Base-by-base conservation (phyloP, 768 basidiomycete genomes). In the Phallus indusiatus region DNA sequence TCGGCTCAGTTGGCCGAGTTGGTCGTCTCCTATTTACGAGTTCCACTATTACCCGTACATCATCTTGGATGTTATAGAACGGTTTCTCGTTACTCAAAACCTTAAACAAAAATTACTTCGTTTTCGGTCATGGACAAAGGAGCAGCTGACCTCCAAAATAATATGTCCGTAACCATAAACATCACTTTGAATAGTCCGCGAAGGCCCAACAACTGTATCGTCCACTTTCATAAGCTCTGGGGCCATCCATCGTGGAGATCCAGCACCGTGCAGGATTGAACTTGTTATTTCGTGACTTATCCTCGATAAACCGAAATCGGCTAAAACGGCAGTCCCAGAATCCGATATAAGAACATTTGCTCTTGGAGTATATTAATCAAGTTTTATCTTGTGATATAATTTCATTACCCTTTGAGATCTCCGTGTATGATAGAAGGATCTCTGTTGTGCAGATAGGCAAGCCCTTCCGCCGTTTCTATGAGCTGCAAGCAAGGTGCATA, bases 271-370 rank as follows among this genome's bases (percentile, higher is more conserved):
- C 68, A 49, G 67, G 67, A 14, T 68, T 64, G 14, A 63, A 55
- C 8, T 56, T 33, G 8, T 64, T 50, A 21, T 70, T 63, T 59
- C 57, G 34, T 59, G 57, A 35, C 49, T 51, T 14, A 69, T 66
- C 18, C 64, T 64, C 1, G 63, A 65, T 14, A 81, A 67, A 16
- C 80, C 80, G 55, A 81, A 81, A 63, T 81, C 79, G 24, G 79
- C 74, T 4, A 81, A 68, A 56, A 77, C 78, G 11, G 79, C 80
- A 22, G 69, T 67, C 14, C 71, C 71, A 12, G 68, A 61, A 5
- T 63, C 67, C 5, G 75, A 75, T 17, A 81, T 70, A 20, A 81
- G 71, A 50, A 81, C 76, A 58, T 81, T 81, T 28, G 14, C 71
- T 73, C 78, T 78, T 46, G 28, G 12, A 35, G 34, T 37, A 42